phyloP scores from a whole-genome alignment of 495 filamentous ascomycete species.

The Penicillium paradoxum region DNA sequence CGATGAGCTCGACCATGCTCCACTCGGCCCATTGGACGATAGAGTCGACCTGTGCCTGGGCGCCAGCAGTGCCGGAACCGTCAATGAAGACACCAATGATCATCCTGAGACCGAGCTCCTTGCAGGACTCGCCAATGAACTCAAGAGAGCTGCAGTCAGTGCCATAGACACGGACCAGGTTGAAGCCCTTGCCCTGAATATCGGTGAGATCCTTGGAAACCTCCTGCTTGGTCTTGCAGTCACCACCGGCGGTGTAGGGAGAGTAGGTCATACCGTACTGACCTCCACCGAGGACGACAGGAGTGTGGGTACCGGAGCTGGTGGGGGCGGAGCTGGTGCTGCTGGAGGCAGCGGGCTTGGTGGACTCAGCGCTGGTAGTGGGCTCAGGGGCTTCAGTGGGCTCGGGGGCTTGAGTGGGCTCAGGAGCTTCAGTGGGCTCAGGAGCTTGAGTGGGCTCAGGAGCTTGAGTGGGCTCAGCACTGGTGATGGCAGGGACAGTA shows the following conservation, averaged over 20 bases:
- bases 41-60: slow-evolving; percentile 62
- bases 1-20: slow-evolving; percentile 69
- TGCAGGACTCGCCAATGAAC: slow-evolving; percentile 63
- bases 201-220: slow-evolving; percentile 61
- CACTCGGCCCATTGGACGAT: slow-evolving; percentile 72
- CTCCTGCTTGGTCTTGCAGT: slow-evolving; percentile 61
- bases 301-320: neutral
- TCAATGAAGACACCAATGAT: slow-evolving; percentile 85
- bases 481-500: slow-evolving; percentile 16
- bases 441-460: no score
- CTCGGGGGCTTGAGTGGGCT: no score
- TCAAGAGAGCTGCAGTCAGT: slow-evolving; percentile 81
- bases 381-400: slow-evolving; percentile 13
- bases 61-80: slow-evolving; percentile 52
- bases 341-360: slow-evolving; percentile 12
- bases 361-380: slow-evolving; percentile 15
- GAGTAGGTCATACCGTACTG: slow-evolving; percentile 92
- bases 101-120: slow-evolving; percentile 60
- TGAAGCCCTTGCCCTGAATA: slow-evolving; percentile 73
- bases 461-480: slow-evolving; percentile 11
- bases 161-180: slow-evolving; percentile 79
- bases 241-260: slow-evolving; percentile 58
- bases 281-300: slow-evolving; percentile 31
- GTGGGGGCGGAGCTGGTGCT: slow-evolving; percentile 21
- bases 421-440: no score